A percentile compares a stretch with the other conserved stretches of the same genome.
These are phyloP conservation scores for Leucoagaricus sp. DNA, from an alignment of 1,284 basidiomycete genomes.

Conservation along the genomic window DNA sequence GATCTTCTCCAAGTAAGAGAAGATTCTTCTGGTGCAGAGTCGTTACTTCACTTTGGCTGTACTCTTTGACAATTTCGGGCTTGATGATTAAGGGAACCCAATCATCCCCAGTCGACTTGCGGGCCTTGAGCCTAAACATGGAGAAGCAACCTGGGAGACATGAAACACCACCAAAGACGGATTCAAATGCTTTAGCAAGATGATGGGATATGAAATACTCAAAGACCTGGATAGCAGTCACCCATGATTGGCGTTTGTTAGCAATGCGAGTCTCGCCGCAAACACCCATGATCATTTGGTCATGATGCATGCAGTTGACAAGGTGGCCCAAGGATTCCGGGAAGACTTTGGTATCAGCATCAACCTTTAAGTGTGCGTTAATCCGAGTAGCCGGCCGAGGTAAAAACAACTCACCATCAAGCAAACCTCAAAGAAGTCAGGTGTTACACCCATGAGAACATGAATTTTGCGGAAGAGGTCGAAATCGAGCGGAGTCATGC, in stretches of 20 bases:
- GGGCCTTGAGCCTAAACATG: constrained; percentile 98
- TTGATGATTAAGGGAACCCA: constrained; percentile 98
- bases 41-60: constrained; percentile 91
- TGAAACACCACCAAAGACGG: constrained; percentile 98
- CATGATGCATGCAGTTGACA: constrained; percentile 98
- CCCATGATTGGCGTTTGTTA: constrained; percentile 98
- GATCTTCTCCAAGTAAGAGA: constrained; percentile 95
- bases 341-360: constrained; percentile 95
- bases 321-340: constrained; percentile 84
- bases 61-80: constrained; percentile 96
- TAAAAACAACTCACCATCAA: constrained; percentile 79
- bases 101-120: constrained; percentile 85
- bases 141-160: constrained; percentile 99
- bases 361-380: constrained; percentile 63
- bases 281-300: constrained; percentile 98
- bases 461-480: constrained; percentile 98
- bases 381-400: constrained; percentile 15
- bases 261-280: constrained; percentile 99
- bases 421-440: constrained; percentile 97
- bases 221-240: constrained; percentile 97
- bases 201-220: constrained; percentile 99
- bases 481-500: constrained; percentile 97
- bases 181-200: constrained; percentile 97
- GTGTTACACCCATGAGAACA: constrained; percentile 97
- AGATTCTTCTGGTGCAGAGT: constrained; percentile 99